Conservation (phyloP, 1,284 basidiomycete genomes). For the Psilocybe mexicana region DNA sequence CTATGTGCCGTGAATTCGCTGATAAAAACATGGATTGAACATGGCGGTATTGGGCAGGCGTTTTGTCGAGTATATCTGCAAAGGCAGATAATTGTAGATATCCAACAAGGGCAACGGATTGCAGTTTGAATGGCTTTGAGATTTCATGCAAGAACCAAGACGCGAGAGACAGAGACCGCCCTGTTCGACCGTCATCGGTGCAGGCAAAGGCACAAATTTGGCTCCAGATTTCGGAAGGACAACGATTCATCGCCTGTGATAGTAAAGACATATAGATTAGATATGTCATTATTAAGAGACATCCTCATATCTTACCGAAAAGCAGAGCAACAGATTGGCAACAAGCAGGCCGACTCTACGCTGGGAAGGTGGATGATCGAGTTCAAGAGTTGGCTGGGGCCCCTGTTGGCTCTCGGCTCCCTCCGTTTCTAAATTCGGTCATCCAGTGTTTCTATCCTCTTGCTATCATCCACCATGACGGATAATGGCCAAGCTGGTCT, state of each 20-base stretch:
- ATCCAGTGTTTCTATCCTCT: background rate
- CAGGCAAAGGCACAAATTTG: conserved; percentile 24
- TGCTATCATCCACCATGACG: conserved; percentile 18
- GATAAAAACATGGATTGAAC: conserved; percentile 25
- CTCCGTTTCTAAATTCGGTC: background rate
- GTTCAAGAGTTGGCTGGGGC: no score
- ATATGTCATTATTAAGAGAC: no score
- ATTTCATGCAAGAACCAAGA: conserved; percentile 20
- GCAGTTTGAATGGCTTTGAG: conserved; percentile 22
- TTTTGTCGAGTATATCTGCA: conserved; percentile 19
- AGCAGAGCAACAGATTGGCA: no score
- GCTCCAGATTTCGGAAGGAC: conserved; percentile 24
- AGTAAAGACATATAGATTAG: no score
- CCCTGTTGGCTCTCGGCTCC: background rate
- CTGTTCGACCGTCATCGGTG: conserved; percentile 24
- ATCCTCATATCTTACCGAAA: no score
- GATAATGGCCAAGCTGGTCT: conserved; percentile 3
- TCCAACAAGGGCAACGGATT: conserved; percentile 22
- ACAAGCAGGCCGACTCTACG: no score
- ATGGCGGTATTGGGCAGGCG: conserved; percentile 14
- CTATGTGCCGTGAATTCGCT: conserved; percentile 18
- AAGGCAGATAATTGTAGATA: conserved; percentile 20
- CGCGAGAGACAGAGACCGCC: conserved; percentile 25
- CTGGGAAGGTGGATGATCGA: no score
- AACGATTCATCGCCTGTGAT: conserved; percentile 13